These are phyloP conservation scores for Mollisiaceae sp. DNA, from an alignment of 2,329 filamentous ascomycete species.

Conservation along the genomic window DNA sequence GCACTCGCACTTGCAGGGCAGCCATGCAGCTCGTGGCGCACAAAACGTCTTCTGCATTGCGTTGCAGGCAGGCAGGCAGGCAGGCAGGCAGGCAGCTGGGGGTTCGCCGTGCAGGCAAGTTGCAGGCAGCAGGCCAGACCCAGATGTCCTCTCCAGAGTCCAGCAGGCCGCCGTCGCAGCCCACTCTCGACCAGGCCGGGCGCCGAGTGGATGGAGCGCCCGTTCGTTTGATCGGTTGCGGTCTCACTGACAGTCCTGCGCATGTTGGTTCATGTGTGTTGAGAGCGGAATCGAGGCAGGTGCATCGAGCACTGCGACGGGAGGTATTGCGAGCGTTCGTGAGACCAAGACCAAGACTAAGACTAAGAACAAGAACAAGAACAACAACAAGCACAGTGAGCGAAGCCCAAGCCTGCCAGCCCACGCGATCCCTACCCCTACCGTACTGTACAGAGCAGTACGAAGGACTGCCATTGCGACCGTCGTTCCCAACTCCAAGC, in stretches of 20 bases:
- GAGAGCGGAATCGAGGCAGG: neutral
- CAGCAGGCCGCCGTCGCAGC: neutral
- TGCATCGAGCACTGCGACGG: neutral
- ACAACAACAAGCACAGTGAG: neutral
- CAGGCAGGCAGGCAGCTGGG: no score
- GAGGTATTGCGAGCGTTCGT: neutral
- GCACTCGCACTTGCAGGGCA: slow-evolving; percentile 12
- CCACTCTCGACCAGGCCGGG: slow-evolving; percentile 15
- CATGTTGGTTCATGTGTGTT: slow-evolving; percentile 6
- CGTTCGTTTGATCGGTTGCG: slow-evolving; percentile 12
- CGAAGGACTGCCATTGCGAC: neutral
- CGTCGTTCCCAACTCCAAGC: neutral
- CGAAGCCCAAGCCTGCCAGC: neutral
- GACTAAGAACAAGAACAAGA: no score
- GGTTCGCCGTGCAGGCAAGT: neutral
- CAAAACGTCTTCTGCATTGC: slow-evolving; percentile 33
- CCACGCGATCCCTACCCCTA: slow-evolving; percentile 5
- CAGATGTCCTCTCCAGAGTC: slow-evolving; percentile 2
- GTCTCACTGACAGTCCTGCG: neutral
- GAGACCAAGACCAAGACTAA: neutral
- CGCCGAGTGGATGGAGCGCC: slow-evolving; percentile 25
- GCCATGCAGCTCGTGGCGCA: slow-evolving; percentile 28
- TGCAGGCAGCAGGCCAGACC: no score
- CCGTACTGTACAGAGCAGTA: no score
- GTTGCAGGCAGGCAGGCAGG: no score